These are phyloP conservation scores for Pilasporangium apinafurcum DNA, from an alignment of 352 stramenopile species.

Conservation along the genomic window DNA sequence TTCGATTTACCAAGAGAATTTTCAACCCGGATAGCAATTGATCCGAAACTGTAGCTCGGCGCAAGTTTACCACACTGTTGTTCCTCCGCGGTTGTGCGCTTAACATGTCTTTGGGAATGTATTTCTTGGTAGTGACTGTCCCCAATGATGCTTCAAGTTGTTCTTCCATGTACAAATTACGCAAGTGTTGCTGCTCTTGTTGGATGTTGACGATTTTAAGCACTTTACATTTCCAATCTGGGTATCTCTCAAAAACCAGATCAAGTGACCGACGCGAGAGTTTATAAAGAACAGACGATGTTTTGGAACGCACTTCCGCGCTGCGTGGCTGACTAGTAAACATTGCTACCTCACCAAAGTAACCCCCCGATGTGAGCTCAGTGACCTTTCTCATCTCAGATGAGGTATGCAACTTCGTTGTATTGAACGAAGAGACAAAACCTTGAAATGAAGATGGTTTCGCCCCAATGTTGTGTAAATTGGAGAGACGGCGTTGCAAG, in stretches of 20 bases:
- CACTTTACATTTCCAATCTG: conserved; percentile 56
- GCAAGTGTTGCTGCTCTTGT: conserved; percentile 32
- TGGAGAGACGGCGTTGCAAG: conserved; percentile 1
- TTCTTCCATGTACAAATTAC: conserved; percentile 55
- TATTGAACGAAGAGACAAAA: conserved; percentile 7
- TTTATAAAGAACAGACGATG: conserved; percentile 51
- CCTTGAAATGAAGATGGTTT: background rate
- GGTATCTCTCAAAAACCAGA: conserved; percentile 56
- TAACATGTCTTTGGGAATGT: background rate
- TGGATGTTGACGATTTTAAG: conserved; percentile 49
- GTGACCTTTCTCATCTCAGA: conserved; percentile 46
- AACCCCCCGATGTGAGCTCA: conserved; percentile 37
- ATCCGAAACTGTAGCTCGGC: too few species aligned
- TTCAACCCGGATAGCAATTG: too few species aligned
- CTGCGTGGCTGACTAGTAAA: conserved; percentile 43
- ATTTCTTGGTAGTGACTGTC: background rate
- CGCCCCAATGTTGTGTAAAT: background rate
- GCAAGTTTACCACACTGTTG: too few species aligned
- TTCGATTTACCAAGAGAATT: too few species aligned
- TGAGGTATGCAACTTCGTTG: conserved; percentile 16
- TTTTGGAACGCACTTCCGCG: conserved; percentile 34
- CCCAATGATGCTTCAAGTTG: conserved; percentile 32
- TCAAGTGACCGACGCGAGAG: conserved; percentile 40
- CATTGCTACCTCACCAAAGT: conserved; percentile 53
- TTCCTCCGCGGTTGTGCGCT: conserved; percentile 1